These are phyloP conservation scores for Candida andamanensis DNA, from an alignment of 805 yeast genomes.

Conservation along the genomic window DNA sequence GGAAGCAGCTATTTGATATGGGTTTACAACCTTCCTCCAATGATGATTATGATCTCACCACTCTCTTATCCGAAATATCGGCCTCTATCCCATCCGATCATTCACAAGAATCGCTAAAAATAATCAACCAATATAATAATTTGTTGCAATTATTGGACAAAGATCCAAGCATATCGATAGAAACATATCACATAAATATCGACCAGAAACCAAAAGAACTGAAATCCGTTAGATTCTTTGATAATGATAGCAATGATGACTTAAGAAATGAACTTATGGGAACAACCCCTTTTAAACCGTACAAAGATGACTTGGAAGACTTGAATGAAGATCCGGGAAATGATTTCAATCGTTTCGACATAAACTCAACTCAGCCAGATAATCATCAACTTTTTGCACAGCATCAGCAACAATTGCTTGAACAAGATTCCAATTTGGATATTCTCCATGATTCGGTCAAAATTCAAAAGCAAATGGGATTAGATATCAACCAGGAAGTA, in stretches of 20 bases:
- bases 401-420: slow-evolving; percentile 36
- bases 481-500: slow-evolving; percentile 31
- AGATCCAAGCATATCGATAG: slow-evolving; percentile 25
- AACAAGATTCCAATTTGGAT: slow-evolving; percentile 35
- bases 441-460: slow-evolving; percentile 28
- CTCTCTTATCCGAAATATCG: slow-evolving; percentile 22
- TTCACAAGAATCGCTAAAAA: slow-evolving; percentile 8
- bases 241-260: slow-evolving; percentile 20
- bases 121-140: slow-evolving; percentile 15
- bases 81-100: slow-evolving; percentile 27
- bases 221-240: slow-evolving; percentile 37
- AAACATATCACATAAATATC: slow-evolving; percentile 23
- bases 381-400: slow-evolving; percentile 39
- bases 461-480: slow-evolving; percentile 37
- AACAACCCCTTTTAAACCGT: slow-evolving; percentile 28
- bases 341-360: too few species aligned
- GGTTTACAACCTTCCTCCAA: slow-evolving; percentile 33
- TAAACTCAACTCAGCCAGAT: too few species aligned
- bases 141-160: slow-evolving; percentile 13
- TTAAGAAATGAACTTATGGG: slow-evolving; percentile 32
- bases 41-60: slow-evolving; percentile 34
- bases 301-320: slow-evolving; percentile 22
- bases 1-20: slow-evolving; percentile 13
- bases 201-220: slow-evolving; percentile 5
- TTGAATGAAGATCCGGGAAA: slow-evolving; percentile 8